phyloP scores from a whole-genome alignment of 257 asterid genomes.

The Coffea canephora region DNA sequence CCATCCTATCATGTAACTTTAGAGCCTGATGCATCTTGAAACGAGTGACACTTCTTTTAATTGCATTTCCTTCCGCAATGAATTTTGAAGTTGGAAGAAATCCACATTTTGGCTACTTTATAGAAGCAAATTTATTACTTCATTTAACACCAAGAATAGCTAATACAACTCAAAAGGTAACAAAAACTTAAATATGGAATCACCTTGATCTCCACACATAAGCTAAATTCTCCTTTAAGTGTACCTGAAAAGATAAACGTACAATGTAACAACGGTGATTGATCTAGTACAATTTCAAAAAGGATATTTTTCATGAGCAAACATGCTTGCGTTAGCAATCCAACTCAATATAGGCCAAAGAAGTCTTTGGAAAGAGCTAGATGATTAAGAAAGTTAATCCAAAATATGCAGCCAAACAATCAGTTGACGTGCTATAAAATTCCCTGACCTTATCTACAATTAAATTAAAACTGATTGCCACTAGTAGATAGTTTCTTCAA shows the following conservation, averaged over 20 bases:
- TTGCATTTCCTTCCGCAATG: conserved; percentile 60
- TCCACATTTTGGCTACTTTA: conserved; percentile 88
- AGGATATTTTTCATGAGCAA: not conserved
- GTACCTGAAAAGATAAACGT: conserved; percentile 36
- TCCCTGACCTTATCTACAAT: not conserved
- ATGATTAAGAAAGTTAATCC: not conserved
- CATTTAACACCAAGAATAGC: conserved; percentile 11
- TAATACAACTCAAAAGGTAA: conserved; percentile 17
- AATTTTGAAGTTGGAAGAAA: conserved; percentile 76
- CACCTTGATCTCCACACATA: conserved; percentile 93
- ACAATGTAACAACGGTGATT: not conserved
- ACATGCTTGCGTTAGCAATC: not conserved
- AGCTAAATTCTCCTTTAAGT: conserved; percentile 46
- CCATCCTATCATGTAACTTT: conserved; percentile 70
- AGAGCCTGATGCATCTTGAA: conserved; percentile 91
- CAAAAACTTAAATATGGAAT: conserved; percentile 15
- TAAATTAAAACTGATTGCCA: not conserved
- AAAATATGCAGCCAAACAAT: not conserved
- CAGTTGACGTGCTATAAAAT: not conserved
- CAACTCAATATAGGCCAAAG: not conserved
- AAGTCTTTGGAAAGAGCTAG: not conserved
- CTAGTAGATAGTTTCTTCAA: too few relatives aligned
- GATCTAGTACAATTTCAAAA: not conserved
- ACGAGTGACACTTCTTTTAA: conserved; percentile 68
- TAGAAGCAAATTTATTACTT: conserved; percentile 19